These are phyloP conservation scores for Myxozyma melibiosi DNA, from an alignment of 805 yeast genomes.

Conservation along the genomic window DNA sequence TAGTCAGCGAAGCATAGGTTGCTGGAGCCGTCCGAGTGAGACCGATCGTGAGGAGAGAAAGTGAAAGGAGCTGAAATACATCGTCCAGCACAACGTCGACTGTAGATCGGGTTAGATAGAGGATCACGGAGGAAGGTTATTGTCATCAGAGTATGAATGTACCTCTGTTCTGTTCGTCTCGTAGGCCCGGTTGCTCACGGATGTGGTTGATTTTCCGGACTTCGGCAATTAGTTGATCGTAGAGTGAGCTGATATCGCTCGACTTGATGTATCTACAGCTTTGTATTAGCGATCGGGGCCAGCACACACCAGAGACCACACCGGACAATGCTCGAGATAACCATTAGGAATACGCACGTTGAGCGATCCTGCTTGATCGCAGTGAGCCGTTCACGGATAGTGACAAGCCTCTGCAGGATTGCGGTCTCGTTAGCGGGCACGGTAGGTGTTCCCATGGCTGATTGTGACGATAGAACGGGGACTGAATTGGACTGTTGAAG, in stretches of 20 bases:
- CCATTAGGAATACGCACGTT: slow-evolving; percentile 31
- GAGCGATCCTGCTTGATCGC: slow-evolving; percentile 42
- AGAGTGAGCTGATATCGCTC: slow-evolving; percentile 39
- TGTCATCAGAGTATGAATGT: background rate
- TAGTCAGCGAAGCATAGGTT: slow-evolving; percentile 83
- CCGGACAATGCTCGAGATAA: background rate
- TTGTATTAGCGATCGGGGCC: background rate
- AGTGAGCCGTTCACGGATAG: slow-evolving; percentile 38
- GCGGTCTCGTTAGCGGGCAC: slow-evolving; percentile 40
- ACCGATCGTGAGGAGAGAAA: slow-evolving; percentile 91
- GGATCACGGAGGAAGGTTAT: background rate
- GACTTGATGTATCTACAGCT: slow-evolving; percentile 39
- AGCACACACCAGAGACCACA: background rate
- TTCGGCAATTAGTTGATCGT: slow-evolving; percentile 39
- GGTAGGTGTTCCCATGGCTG: slow-evolving; percentile 6
- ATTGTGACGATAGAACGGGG: too few species aligned
- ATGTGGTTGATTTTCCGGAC: slow-evolving; percentile 40
- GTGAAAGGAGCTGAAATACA: slow-evolving; percentile 81
- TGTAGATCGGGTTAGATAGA: background rate
- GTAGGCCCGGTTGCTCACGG: slow-evolving; percentile 38
- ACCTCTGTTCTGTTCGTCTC: slow-evolving; percentile 40
- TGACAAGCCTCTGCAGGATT: slow-evolving; percentile 39
- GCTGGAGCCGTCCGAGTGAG: slow-evolving; percentile 89
- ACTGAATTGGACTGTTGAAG: too few species aligned
- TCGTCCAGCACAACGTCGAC: slow-evolving; percentile 83